Conservation (phyloP, 768 basidiomycete species). For the Podaxis sp. region DNA sequence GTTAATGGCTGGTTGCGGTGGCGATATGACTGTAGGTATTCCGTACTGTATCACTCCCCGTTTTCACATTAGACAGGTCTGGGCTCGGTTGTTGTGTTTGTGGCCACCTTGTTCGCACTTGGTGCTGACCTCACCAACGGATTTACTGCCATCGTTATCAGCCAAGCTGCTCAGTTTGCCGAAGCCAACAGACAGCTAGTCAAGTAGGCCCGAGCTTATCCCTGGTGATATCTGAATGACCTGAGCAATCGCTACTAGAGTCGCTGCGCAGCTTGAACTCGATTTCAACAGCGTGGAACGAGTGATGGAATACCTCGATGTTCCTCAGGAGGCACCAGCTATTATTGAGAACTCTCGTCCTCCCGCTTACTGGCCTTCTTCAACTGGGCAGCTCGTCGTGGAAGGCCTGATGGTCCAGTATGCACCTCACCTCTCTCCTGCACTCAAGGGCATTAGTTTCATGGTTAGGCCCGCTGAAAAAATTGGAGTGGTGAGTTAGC, state of each 20-base stretch:
- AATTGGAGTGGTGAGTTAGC: conserved; percentile 54
- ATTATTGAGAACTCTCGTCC: conserved; percentile 50
- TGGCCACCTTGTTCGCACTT: conserved; percentile 66
- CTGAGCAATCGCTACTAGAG: conserved; percentile 28
- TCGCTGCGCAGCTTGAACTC: conserved; percentile 65
- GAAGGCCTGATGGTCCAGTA: conserved; percentile 60
- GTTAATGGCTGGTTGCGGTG: conserved; percentile 67
- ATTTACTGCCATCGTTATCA: conserved; percentile 65
- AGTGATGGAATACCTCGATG: conserved; percentile 63
- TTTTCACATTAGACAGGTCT: conserved; percentile 35
- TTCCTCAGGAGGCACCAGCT: conserved; percentile 65
- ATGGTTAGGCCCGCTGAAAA: conserved; percentile 58
- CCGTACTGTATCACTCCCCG: background rate
- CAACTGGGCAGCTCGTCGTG: conserved; percentile 49
- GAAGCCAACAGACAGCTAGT: conserved; percentile 65
- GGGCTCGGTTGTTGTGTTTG: conserved; percentile 66
- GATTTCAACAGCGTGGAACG: conserved; percentile 76
- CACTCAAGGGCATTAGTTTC: conserved; percentile 55
- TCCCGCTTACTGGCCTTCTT: conserved; percentile 73
- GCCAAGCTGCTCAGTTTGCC: conserved; percentile 65
- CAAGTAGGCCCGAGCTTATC: conserved; percentile 27
- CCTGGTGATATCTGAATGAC: background rate
- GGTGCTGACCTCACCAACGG: conserved; percentile 53
- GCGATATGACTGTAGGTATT: conserved; percentile 63
- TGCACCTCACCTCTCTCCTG: conserved; percentile 56